Conservation (phyloP, 768 basidiomycete species). For the Erythrobasidium yunnanense region DNA sequence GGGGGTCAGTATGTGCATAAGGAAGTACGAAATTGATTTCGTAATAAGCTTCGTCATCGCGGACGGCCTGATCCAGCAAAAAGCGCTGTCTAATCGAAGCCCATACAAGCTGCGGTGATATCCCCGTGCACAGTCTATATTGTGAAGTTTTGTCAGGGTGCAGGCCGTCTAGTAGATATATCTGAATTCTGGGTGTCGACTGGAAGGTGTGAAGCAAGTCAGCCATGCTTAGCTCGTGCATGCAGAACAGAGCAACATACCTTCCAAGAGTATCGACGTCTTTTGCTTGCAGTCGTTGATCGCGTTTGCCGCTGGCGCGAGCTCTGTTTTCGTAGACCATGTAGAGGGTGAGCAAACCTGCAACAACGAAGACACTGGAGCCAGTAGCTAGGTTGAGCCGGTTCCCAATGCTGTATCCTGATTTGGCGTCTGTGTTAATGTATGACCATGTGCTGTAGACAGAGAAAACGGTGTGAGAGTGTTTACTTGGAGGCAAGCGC, state of each 20-base stretch:
- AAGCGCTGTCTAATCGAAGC: no score
- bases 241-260: neutral
- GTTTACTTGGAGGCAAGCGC: neutral
- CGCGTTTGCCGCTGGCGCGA: constrained; percentile 34
- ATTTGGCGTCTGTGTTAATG: constrained; percentile 16
- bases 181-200: constrained; percentile 12
- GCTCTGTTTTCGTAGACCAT: constrained; percentile 35
- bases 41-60: no score
- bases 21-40: no score
- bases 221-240: constrained; percentile 10
- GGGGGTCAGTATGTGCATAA: no score
- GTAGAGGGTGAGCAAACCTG: constrained; percentile 31
- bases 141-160: no score
- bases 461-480: neutral
- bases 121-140: no score
- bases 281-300: constrained; percentile 32
- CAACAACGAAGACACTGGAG: neutral
- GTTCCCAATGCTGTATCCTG: constrained; percentile 31
- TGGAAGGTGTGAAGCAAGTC: constrained; percentile 32
- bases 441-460: constrained; percentile 28
- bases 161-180: constrained; percentile 5
- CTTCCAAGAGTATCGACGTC: constrained; percentile 31
- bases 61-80: no score
- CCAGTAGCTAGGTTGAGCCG: constrained; percentile 27
- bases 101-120: no score